Base-by-base conservation (phyloP, 257 asterid species). In the Ballota nigra region DNA sequence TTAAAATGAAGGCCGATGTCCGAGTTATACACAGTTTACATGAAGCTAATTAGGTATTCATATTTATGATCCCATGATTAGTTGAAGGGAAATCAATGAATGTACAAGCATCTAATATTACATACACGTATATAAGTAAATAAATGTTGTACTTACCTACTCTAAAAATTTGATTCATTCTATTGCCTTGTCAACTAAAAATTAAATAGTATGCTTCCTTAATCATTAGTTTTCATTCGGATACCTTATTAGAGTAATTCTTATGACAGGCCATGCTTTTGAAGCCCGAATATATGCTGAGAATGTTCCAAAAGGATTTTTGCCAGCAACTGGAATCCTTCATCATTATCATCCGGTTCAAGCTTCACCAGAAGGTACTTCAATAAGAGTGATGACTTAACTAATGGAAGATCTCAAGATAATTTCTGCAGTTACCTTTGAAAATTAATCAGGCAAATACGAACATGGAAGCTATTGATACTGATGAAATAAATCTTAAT, bases 261-360 rank as follows among this genome's bases (percentile, higher is more conserved):
- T 71, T 49, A 65, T 84, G 71, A 55, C 86, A 94, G 99, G 99
- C 49, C 99, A 95, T 80, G 96, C 98, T 81, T 95, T 95, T 84
- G 99, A 95, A 84, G 97, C 97, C 78, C 95, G 99, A 65, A 95
- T 92, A 80, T 95, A 95, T 81, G 99, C 99, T 75, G 99, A 95
- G 82, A 95, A 88, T 88, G 98, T 95, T 73, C 88, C 88, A 2
- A 95, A 89, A 78, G 98, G 99, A 69, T 95, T 95, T 89, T 96
- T 95, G 62, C 99, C 99, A 31, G 98, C 98, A 73, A 88, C 98
- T 68, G 97, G 99, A 62, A 77, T 83, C 74, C 99, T 95, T 81
- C 97, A 95, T 79, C 98, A 87, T 77, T 95, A 95, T 85, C 80
- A 79, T 57, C 98, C 99, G 45, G 97, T 86, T 75, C 87, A 86